Evolutionary conservation across 2,329 filamentous ascomycete species (phyloP).

Genomic region (Arthrobotrys iridis): DNA sequence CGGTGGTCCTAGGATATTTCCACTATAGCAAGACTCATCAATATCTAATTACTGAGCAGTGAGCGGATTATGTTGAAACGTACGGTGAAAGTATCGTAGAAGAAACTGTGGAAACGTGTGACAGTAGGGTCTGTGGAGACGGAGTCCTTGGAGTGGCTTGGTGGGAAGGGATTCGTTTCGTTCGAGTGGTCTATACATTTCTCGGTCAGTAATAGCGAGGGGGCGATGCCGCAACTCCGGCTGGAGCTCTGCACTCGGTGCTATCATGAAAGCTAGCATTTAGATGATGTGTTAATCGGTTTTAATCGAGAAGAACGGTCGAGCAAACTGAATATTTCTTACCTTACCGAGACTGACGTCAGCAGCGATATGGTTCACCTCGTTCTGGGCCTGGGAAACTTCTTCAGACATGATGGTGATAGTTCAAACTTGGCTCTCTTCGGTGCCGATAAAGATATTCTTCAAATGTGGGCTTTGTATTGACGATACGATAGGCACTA

Average conservation of each 20-base stretch:
- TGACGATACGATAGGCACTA: background rate
- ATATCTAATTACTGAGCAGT: background rate
- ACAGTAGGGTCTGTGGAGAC: conserved; percentile 35
- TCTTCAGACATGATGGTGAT: conserved; percentile 35
- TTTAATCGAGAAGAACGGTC: background rate
- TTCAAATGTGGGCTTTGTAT: background rate
- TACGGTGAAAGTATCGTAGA: conserved; percentile 75
- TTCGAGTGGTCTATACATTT: conserved; percentile 23
- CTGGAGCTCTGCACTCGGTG: background rate
- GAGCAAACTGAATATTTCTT: background rate
- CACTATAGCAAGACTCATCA: conserved; percentile 59
- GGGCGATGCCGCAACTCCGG: background rate
- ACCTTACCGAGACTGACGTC: conserved; percentile 45
- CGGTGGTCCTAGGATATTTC: conserved; percentile 67
- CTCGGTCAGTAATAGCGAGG: background rate
- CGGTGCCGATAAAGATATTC: background rate
- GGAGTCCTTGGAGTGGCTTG: background rate
- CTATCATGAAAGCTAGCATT: background rate
- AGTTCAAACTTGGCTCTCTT: background rate
- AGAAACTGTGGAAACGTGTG: conserved; percentile 74
- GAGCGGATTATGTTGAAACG: conserved; percentile 66
- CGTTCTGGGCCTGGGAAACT: conserved; percentile 11
- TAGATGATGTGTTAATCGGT: background rate
- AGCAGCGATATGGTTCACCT: conserved; percentile 4
- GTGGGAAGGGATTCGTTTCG: conserved; percentile 30